A percentile compares a stretch with the other conserved stretches of the same genome.
Evolutionary conservation across 805 yeast species (phyloP).

Genomic region (Hanseniaspora jakobsenii): DNA sequence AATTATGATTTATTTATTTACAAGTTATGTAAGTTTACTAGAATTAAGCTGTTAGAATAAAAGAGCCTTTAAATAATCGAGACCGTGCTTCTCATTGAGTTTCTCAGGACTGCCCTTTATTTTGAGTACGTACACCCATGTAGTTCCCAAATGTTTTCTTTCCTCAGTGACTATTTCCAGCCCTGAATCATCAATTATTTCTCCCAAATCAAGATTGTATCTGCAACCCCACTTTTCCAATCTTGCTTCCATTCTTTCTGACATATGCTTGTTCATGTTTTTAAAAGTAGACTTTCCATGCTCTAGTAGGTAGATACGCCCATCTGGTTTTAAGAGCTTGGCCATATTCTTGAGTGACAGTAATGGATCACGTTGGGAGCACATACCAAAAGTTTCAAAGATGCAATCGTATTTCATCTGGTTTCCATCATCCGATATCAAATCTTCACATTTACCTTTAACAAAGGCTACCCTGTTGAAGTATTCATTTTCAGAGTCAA

Average conservation of each 20-base stretch:
- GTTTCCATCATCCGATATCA: conserved; percentile 33
- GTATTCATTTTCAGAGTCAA: conserved; percentile 51
- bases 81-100: not conserved
- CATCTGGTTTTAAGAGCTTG: conserved; percentile 69
- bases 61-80: not conserved
- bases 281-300: conserved; percentile 83
- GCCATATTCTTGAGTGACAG: conserved; percentile 65
- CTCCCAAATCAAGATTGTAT: conserved; percentile 92
- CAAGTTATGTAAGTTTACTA: not conserved
- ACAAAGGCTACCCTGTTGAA: conserved; percentile 72
- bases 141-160: conserved; percentile 81
- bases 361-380: conserved; percentile 92
- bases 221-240: conserved; percentile 92
- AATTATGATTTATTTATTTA: not conserved
- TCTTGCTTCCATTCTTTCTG: conserved; percentile 70
- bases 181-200: conserved; percentile 70
- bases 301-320: conserved; percentile 74
- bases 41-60: too few species aligned
- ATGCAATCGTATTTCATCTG: conserved; percentile 74
- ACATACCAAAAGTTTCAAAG: conserved; percentile 85
- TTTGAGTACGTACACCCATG: conserved; percentile 74
- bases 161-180: conserved; percentile 69
- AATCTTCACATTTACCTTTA: conserved; percentile 78
- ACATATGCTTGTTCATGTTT: conserved; percentile 66
- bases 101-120: conserved; percentile 47